phyloP scores from a whole-genome alignment of 2,329 filamentous ascomycete species.

The Arachnomyces sp. region DNA sequence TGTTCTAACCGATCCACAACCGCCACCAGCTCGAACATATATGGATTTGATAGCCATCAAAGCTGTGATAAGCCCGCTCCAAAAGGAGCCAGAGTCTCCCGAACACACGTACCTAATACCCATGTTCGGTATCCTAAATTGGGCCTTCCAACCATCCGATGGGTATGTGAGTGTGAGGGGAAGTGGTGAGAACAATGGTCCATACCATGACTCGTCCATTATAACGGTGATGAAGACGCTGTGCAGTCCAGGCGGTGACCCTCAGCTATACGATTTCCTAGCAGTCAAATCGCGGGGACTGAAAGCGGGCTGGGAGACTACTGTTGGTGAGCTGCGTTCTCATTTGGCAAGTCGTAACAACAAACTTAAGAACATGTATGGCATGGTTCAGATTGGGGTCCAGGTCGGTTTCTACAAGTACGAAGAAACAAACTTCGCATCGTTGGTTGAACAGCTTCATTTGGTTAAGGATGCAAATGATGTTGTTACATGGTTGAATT shows the following conservation, averaged over 20 bases:
- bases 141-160: conserved; percentile 9
- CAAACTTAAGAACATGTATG: conserved; percentile 9
- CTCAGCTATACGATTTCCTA: too few relatives aligned
- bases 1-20: conserved; percentile 8
- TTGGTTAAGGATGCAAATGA: conserved; percentile 9
- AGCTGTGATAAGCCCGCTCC: too few relatives aligned
- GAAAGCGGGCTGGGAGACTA: too few relatives aligned
- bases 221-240: too few relatives aligned
- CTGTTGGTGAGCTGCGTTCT: too few relatives aligned
- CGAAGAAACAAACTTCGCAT: conserved; percentile 8
- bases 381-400: conserved; percentile 10
- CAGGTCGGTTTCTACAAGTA: conserved; percentile 12
- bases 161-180: conserved; percentile 6
- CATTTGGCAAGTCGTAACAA: too few relatives aligned
- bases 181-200: too few relatives aligned
- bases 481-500: conserved; percentile 9
- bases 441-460: conserved; percentile 10
- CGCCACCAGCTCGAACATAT: conserved; percentile 11
- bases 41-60: conserved; percentile 7
- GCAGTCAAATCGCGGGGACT: too few relatives aligned
- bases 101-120: conserved; percentile 12
- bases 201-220: too few relatives aligned
- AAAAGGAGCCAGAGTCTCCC: conserved; percentile 10
- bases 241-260: too few relatives aligned
- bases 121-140: conserved; percentile 8